Conservation (phyloP, 257 asterid species). For the Pogostemon cablin region DNA sequence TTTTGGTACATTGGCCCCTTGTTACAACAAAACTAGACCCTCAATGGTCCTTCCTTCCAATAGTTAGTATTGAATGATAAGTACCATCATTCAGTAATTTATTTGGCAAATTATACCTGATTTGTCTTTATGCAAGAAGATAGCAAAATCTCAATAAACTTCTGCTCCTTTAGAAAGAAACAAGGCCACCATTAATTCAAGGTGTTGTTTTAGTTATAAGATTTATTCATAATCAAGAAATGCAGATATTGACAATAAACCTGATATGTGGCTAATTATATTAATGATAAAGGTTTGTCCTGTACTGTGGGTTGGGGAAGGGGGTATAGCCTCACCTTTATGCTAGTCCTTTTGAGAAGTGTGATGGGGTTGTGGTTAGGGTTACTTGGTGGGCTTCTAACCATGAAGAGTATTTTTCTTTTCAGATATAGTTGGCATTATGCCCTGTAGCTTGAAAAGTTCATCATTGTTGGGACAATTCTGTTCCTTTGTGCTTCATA, state of each 20-base stretch:
- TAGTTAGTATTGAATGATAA: not conserved
- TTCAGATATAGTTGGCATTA: not conserved
- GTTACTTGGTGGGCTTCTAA: not conserved
- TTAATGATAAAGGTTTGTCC: conserved; percentile 15
- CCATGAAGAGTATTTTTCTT: not conserved
- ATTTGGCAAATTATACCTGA: not conserved
- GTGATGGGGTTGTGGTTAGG: not conserved
- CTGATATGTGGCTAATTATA: conserved; percentile 4
- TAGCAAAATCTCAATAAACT: not conserved
- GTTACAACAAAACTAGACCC: not conserved
- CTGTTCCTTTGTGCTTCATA: not conserved
- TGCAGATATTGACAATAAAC: not conserved
- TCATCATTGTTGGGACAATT: not conserved
- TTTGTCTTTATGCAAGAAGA: not conserved
- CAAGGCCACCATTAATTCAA: not conserved
- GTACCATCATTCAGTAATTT: conserved; percentile 2
- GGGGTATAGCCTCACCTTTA: not conserved
- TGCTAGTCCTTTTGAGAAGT: not conserved
- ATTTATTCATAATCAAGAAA: not conserved
- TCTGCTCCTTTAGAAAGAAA: not conserved
- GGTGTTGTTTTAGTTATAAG: conserved; percentile 13
- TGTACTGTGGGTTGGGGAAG: not conserved
- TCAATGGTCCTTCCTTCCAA: not conserved
- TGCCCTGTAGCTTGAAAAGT: not conserved
- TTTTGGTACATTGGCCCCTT: conserved; percentile 10